Evolutionary conservation across 345 rosid genomes (phyloP), one percentile per base, ranked within the genome.

Genomic region (Euclidium syriacum): DNA sequence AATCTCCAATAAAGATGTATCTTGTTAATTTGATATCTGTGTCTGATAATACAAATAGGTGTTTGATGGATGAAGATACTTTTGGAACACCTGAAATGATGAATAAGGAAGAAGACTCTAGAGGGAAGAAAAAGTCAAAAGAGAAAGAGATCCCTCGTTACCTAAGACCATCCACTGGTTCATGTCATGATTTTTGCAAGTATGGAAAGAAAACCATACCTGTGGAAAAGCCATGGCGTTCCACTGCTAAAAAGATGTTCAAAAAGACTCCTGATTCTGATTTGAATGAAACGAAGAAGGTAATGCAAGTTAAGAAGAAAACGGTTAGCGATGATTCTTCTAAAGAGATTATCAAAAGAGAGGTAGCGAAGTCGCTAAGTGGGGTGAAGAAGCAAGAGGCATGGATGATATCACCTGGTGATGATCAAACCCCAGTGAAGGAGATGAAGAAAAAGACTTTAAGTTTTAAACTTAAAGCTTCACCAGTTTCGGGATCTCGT

Each of bases 111-210:
- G 74, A 62, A 68, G 61, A 34, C 44, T 80, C 88, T 52, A 30
- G 54, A 11, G 81, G 80, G 32, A 78, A 67, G 56, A 55, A 65
- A 8, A 54, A 66, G 47, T 36, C 68, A 22, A 67, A 61, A 40
- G 85, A 75, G 68, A 79, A 83, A 40, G 50, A 60, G 71, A 40
- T 85, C 10, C 90, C 96, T 55, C 80, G 27, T 59, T 91, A 91
- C 70, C 88, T 91, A 26, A 78, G 90, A 75, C 83, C 87, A 58
- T 86, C 98, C 11, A 83, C 91, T 17, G 95, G 95, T 52, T 88
- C 98, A 2, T 86, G 98, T 61, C 98, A 88, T 69, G 98, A 91
- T 79, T 62, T 79, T 29, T 91, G 98, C 70, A 91, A 91, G 75
- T 88, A 77, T 51, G 98, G 96, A 67, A 79, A 66, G 76, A 79